These are phyloP conservation scores for Chaetomium tenue DNA, from an alignment of 495 filamentous ascomycete genomes.

Conservation along the genomic window DNA sequence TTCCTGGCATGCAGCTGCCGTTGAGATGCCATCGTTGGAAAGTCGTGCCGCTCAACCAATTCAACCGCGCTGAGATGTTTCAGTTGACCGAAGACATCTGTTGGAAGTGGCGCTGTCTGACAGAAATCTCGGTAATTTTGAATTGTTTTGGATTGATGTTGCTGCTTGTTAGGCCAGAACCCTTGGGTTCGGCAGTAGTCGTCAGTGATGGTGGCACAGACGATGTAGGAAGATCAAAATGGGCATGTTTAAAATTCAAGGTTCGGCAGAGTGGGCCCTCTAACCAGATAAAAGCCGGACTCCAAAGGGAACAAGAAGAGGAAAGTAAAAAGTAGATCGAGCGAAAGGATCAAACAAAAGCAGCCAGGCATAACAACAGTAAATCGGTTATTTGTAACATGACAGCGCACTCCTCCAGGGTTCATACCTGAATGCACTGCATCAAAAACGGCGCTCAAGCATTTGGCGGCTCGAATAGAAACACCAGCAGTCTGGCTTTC, in stretches of 20 bases:
- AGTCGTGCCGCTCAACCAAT: background rate
- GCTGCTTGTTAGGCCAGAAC: background rate
- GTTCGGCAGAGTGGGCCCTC: background rate
- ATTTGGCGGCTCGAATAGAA: too few species aligned
- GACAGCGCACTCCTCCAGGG: too few species aligned
- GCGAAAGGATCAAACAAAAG: too few species aligned
- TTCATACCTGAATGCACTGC: too few species aligned
- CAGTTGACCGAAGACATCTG: background rate
- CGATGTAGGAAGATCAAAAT: conserved; percentile 14
- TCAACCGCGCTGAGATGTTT: background rate
- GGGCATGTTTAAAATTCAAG: conserved; percentile 1
- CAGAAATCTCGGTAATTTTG: background rate
- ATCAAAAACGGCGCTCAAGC: too few species aligned
- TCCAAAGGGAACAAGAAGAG: too few species aligned
- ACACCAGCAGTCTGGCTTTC: too few species aligned
- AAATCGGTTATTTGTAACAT: too few species aligned
- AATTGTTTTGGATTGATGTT: background rate
- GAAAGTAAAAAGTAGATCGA: too few species aligned
- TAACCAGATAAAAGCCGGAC: too few species aligned
- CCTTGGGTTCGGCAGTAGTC: background rate
- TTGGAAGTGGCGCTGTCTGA: background rate
- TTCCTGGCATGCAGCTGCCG: background rate
- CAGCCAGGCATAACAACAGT: too few species aligned
- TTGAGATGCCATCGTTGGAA: background rate
- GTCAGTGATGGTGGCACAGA: conserved; percentile 9